Base-by-base conservation (phyloP, 2,329 filamentous ascomycete species). In the Tolypocladium paradoxum region DNA sequence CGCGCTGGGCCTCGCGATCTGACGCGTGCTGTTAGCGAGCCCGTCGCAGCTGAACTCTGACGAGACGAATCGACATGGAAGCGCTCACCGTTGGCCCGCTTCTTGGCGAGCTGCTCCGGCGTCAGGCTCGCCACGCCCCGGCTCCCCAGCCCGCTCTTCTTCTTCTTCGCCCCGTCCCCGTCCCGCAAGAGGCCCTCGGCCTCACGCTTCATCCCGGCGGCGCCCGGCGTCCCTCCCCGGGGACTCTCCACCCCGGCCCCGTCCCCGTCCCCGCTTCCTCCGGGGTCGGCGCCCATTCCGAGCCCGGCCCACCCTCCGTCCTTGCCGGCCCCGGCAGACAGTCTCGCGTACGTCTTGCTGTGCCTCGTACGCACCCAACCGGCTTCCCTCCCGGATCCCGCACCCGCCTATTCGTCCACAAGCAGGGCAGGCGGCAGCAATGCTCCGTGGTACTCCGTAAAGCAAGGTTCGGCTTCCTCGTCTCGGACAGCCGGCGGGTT, bases 1-100 rank as follows among this genome's bases (percentile, higher is more conserved):
- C 88, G 49, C 89, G 81, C 67, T 95, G 89, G 33, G 89, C 90
- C 68, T 95, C 88, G 54, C 89, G 84, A 66, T 95, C 89, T 79
- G 82, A 18, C 46, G 54, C 27, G 46, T 22, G n/a, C 0, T 7
- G 43, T 46, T 6, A 46, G 43, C 27, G 14, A n/a, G 24, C 40
- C 12, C 4, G 24, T n/a, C n/a, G n/a, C n/a, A n/a, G n/a, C n/a
- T n/a, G n/a, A n/a, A n/a, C n/a, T n/a, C n/a, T n/a, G n/a, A n/a
- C n/a, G n/a, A n/a, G n/a, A n/a, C n/a, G n/a, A n/a, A n/a, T n/a
- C n/a, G n/a, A n/a, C n/a, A n/a, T n/a, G n/a, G n/a, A n/a, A 14
- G 16, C 8, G 68, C 72, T 62, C 66, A 80, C 77, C 78, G 62
- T 80, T 82, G 34, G 78, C 77, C 53, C 79, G 72, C 64, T 82